Percentiles rank a stretch among this genome's conserved stretches.
These are phyloP conservation scores for Claviceps quebecensis DNA, from an alignment of 2,329 filamentous ascomycete species.

Conservation along the genomic window DNA sequence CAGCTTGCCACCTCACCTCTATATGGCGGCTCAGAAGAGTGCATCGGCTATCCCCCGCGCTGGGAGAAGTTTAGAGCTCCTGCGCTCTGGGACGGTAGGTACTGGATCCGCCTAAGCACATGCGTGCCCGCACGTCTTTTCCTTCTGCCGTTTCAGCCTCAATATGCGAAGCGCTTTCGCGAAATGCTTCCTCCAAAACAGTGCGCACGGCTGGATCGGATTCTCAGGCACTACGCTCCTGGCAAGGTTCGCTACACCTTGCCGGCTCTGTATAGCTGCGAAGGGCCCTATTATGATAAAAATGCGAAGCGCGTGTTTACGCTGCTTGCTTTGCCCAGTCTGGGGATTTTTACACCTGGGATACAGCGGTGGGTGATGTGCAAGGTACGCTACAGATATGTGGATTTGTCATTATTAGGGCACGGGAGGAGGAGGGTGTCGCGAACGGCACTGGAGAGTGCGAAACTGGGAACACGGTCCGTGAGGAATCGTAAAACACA, in stretches of 20 bases:
- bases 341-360: constrained; percentile 33
- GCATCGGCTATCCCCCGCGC: constrained; percentile 4
- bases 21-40: constrained; percentile 1
- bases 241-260: constrained; percentile 42
- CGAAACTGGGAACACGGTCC: too few relatives aligned
- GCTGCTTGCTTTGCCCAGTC: constrained; percentile 38
- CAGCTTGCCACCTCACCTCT: constrained; percentile 6
- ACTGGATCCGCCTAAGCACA: constrained; percentile 39
- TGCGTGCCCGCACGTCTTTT: constrained; percentile 27
- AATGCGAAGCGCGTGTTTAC: constrained; percentile 16
- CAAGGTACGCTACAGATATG: constrained; percentile 35
- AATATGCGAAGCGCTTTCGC: constrained; percentile 34
- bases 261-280: constrained; percentile 37
- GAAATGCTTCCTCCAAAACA: constrained; percentile 23
- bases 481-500: too few relatives aligned
- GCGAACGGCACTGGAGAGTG: neutral
- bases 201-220: constrained; percentile 21
- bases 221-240: constrained; percentile 36
- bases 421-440: constrained; percentile 5
- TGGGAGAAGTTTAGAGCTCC: constrained; percentile 20
- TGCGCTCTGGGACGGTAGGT: constrained; percentile 44
- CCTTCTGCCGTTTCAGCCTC: constrained; percentile 31
- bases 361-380: constrained; percentile 34
- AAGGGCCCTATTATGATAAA: constrained; percentile 10
- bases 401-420: constrained; percentile 28